Evolutionary conservation across 352 stramenopile species (phyloP).

Genomic region (Pilasporangium apinafurcum): DNA sequence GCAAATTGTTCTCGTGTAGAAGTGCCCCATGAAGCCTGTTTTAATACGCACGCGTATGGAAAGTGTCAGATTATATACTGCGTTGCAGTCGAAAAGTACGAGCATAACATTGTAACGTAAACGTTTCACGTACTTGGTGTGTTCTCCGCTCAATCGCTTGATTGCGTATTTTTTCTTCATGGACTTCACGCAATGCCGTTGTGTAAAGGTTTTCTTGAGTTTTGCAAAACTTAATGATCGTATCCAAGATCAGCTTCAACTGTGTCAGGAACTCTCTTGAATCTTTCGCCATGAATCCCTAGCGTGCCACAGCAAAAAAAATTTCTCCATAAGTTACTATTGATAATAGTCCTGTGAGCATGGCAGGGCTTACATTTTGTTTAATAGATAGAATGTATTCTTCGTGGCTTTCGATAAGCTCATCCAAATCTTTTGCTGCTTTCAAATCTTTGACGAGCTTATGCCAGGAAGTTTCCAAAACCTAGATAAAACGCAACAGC

Average conservation of each 20-base stretch:
- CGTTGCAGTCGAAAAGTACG: too few relatives aligned
- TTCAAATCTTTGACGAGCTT: constrained; percentile 88
- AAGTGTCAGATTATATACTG: neutral
- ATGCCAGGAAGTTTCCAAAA: constrained; percentile 93
- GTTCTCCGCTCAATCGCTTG: constrained; percentile 41
- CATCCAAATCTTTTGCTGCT: constrained; percentile 90
- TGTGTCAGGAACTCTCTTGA: constrained; percentile 66
- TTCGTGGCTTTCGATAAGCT: constrained; percentile 94
- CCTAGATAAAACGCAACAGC: constrained; percentile 18
- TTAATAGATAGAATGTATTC: constrained; percentile 92
- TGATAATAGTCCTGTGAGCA: too few relatives aligned
- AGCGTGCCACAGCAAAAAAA: neutral
- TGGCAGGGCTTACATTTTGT: constrained; percentile 73
- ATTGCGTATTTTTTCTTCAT: constrained; percentile 46
- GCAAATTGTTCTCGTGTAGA: constrained; percentile 43
- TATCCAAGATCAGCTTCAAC: constrained; percentile 76
- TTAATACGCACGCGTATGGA: neutral
- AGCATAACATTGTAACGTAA: neutral
- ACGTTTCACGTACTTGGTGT: constrained; percentile 20
- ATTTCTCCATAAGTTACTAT: too few relatives aligned
- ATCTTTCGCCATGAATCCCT: constrained; percentile 84
- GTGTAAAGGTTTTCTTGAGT: constrained; percentile 80
- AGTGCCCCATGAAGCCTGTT: constrained; percentile 54
- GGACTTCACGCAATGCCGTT: constrained; percentile 60
- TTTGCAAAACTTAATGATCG: constrained; percentile 81